Evolutionary conservation across 164 flowering plant genomes (phyloP), one percentile per base, ranked within the genome.

Genomic region (Magnolia changhungtana): DNA sequence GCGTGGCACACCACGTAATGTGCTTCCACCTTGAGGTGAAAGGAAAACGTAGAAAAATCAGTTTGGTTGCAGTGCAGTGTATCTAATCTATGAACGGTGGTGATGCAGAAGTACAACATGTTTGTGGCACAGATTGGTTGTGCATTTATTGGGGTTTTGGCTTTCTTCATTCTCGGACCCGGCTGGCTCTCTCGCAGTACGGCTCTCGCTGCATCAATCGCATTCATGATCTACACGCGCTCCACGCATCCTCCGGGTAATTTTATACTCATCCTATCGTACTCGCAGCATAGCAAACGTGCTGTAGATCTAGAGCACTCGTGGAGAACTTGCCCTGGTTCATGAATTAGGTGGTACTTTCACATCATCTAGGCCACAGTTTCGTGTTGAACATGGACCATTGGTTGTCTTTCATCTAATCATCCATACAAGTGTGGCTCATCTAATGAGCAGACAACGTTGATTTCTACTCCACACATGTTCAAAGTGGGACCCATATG

Each of bases 91-190:
- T 37, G 45, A 37, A 37, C 18, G 61, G 18, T 55, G 61, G 18
- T 55, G 61, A 11, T 81, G 87, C 94, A 96, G 98, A 96, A 92
- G 77, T 92, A 92, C 93, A 93, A 93, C 77, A 85, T 93, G 88
- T 96, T 93, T 84, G 78, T 91, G 88, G 89, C 96, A n/a, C 99
- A 93, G 77, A 92, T 96, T 0, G 96, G 97, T 16, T 93, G 98
- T 81, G 96, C 97, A 21, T 92, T 96, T 9, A 85, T 93, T 8
- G 97, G 98, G 7, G 98, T 93, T 16, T 20, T 92, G 61, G 96
- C 98, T 27, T 87, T 91, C 67, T 49, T 88, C 2, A 13, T 87
- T 11, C 82, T 93, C n/a, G 98, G 99, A 0, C 91, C 97, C 0
- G 92, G 98, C 7, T 93, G 97, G 99, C 85, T 96, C 2, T 94